A percentile compares a stretch with the other conserved stretches of the same genome.
phyloP scores from a whole-genome alignment of 768 basidiomycete species.

The Tulasnella sp. region DNA sequence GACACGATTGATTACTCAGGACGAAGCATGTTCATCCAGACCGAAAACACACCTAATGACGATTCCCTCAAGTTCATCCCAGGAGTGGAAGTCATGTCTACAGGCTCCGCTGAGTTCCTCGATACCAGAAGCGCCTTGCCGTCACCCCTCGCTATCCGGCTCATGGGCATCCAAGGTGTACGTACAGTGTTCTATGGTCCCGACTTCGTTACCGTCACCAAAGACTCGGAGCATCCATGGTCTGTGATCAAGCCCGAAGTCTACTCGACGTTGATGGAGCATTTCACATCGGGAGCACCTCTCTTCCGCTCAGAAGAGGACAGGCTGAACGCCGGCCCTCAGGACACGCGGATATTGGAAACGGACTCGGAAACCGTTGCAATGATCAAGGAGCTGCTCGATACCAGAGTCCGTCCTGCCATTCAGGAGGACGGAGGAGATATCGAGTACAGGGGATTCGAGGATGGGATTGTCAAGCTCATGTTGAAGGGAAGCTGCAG shows the following conservation, averaged over 20 bases:
- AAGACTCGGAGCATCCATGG: slow-evolving; percentile 79
- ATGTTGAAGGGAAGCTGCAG: slow-evolving; percentile 96
- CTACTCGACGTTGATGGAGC: slow-evolving; percentile 93
- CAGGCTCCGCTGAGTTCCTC: slow-evolving; percentile 88
- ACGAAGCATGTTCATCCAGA: slow-evolving; percentile 95
- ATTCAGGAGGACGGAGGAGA: slow-evolving; percentile 99
- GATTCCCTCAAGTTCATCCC: slow-evolving; percentile 98
- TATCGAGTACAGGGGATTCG: slow-evolving; percentile 89
- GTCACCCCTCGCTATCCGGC: slow-evolving; percentile 90
- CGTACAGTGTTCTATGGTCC: slow-evolving; percentile 87
- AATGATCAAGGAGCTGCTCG: slow-evolving; percentile 96
- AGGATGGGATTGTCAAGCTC: slow-evolving; percentile 73
- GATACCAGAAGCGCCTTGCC: slow-evolving; percentile 73
- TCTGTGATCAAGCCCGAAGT: slow-evolving; percentile 90
- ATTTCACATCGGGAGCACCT: slow-evolving; percentile 82
- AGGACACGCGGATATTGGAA: slow-evolving; percentile 88
- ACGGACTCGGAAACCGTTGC: slow-evolving; percentile 94
- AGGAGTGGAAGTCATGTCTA: slow-evolving; percentile 75
- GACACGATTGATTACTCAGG: not conserved
- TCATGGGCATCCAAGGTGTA: slow-evolving; percentile 93
- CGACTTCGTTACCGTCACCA: slow-evolving; percentile 95
- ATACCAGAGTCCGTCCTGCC: slow-evolving; percentile 88
- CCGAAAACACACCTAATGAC: slow-evolving; percentile 92
- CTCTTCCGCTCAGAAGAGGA: slow-evolving; percentile 80
- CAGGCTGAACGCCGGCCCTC: slow-evolving; percentile 69